These are phyloP conservation scores for Tetramitus jugosus DNA, from an alignment of 208 protist genomes.

Conservation along the genomic window DNA sequence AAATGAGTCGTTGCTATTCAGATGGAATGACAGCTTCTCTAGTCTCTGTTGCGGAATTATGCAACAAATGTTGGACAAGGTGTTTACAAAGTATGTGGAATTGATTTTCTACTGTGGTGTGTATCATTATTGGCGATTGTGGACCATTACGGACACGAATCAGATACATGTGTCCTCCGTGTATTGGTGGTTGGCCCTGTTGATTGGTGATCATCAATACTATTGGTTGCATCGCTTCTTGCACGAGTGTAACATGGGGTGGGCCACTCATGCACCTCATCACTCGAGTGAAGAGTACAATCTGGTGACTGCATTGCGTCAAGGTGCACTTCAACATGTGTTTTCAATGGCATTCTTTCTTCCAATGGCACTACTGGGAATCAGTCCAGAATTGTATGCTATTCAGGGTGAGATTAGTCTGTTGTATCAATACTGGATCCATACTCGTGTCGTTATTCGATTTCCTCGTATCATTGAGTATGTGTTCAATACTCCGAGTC, in stretches of 20 bases:
- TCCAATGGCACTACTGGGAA: not conserved
- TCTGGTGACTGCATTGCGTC: not conserved
- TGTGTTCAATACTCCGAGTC: not conserved
- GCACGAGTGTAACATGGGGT: constrained; percentile 5
- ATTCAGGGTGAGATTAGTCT: not conserved
- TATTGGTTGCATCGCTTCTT: not conserved
- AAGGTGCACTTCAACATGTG: not conserved
- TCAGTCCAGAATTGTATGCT: not conserved
- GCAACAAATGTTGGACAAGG: too few relatives aligned
- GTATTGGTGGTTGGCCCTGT: not conserved
- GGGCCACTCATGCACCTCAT: not conserved
- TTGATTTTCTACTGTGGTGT: too few relatives aligned
- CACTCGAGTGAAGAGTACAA: constrained; percentile 9
- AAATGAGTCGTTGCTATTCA: not conserved
- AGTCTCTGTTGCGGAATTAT: not conserved
- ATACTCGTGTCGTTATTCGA: not conserved
- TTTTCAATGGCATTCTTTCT: not conserved
- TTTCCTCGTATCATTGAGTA: not conserved
- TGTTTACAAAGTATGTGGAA: too few relatives aligned
- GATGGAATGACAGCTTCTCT: not conserved
- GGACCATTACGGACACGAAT: too few relatives aligned
- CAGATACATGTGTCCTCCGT: too few relatives aligned
- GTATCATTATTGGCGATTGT: too few relatives aligned
- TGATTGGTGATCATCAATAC: constrained; percentile 3
- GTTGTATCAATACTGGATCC: not conserved